Base-by-base conservation (phyloP, 805 yeast species). In the Myxozyma udenii region DNA sequence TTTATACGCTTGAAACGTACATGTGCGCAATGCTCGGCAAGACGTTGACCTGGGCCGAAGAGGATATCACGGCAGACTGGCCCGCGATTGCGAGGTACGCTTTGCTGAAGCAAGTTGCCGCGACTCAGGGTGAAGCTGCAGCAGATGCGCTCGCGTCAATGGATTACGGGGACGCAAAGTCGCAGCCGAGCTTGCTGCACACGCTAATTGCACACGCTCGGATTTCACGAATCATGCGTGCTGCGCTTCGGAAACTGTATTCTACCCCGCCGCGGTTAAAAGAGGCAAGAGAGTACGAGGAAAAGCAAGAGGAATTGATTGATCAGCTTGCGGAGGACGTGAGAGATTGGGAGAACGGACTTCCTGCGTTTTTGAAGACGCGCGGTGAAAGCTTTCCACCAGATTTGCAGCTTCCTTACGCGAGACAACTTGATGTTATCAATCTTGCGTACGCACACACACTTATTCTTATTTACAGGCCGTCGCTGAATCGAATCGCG, bases 21-120 rank as follows among this genome's bases (percentile, higher is more conserved):
- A 41, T 54, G 49, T 54, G 58, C 37, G 50, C 57, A 7, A 54
- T 54, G 58, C 50, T 54, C n/a, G 58, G 55, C 22, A 54, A 46
- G 22, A 46, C 58, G 9, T 23, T 54, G 42, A 54, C 52, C 6
- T 51, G 51, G 51, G 47, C 52, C 5, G 58, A 54, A 22, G 57
- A 51, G 19, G 58, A 54, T 19, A 54, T 54, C 35, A 54, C 57
- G 2, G 46, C 37, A 14, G 55, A 44, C 5, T 41, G 50, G 32
- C 18, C 55, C 55, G 4, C 46, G 43, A 6, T 41, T 47, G 11
- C 45, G 4, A n/a, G n/a, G n/a, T n/a, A n/a, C n/a, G n/a, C n/a
- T n/a, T n/a, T n/a, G n/a, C n/a, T n/a, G n/a, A n/a, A n/a, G n/a
- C n/a, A n/a, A n/a, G n/a, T n/a, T n/a, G n/a, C n/a, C n/a, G 48